Conservation (phyloP, 1,139 yeast species). For the Suzukiozyma palmioleophila region DNA sequence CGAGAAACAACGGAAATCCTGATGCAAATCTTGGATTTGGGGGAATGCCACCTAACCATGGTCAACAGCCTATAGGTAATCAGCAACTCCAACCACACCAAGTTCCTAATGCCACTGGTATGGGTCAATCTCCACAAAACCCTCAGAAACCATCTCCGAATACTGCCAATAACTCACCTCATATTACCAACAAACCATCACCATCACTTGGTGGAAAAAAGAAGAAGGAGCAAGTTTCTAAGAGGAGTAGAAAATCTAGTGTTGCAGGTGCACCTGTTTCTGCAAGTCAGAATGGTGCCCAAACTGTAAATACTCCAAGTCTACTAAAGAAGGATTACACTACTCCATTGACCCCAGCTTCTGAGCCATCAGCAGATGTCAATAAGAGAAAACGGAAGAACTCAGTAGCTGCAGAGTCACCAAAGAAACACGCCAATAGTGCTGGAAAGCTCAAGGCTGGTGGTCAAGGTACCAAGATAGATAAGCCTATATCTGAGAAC, state of each 20-base stretch:
- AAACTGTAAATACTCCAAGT: constrained; percentile 26
- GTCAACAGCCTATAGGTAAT: constrained; percentile 12
- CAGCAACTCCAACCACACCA: constrained; percentile 10
- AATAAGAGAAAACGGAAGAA: constrained; percentile 24
- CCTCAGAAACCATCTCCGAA: constrained; percentile 24
- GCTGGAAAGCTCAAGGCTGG: constrained; percentile 10
- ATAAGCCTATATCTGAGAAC: constrained; percentile 12
- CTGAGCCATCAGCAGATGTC: constrained; percentile 28
- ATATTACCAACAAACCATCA: constrained; percentile 32
- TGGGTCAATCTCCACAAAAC: constrained; percentile 7
- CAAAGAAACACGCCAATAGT: constrained; percentile 23
- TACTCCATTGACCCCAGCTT: constrained; percentile 42
- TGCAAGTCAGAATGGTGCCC: constrained; percentile 17
- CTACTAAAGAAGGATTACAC: constrained; percentile 33
- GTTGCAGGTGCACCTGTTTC: constrained; percentile 10
- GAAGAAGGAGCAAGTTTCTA: constrained; percentile 26
- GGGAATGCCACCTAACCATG: constrained; percentile 11
- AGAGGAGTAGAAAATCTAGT: constrained; percentile 35
- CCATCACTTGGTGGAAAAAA: constrained; percentile 24
- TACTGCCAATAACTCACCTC: constrained; percentile 27
- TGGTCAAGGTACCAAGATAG: constrained; percentile 23
- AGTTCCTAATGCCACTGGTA: constrained; percentile 9
- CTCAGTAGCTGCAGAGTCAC: constrained; percentile 25
- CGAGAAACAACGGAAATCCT: constrained; percentile 33
- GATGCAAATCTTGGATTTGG: constrained; percentile 17